Percentiles rank a stretch among this genome's conserved stretches.
These are phyloP conservation scores for Punica granatum DNA, from an alignment of 345 rosid genomes.

Conservation along the genomic window DNA sequence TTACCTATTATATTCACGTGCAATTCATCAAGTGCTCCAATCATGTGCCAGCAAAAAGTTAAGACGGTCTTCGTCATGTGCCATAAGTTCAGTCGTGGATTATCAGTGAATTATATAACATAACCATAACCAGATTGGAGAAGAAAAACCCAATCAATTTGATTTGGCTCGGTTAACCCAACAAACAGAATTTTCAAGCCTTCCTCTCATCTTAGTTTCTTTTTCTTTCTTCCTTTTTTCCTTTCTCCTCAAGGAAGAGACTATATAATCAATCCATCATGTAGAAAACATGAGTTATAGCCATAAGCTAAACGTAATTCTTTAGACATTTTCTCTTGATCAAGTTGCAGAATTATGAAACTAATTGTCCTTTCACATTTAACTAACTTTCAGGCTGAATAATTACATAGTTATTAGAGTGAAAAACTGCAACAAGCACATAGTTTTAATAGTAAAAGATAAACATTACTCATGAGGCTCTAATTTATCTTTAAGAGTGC, in stretches of 20 bases:
- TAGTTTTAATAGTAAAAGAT: background rate
- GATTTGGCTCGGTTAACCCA: too few species aligned
- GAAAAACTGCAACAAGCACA: background rate
- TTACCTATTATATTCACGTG: background rate
- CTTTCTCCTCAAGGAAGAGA: too few species aligned
- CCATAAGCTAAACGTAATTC: background rate
- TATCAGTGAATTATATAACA: background rate
- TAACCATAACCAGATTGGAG: background rate
- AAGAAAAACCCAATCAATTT: background rate
- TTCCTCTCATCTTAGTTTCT: background rate
- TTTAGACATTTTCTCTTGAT: background rate
- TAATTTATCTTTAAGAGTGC: background rate
- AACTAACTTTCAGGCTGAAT: background rate
- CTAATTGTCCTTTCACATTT: background rate
- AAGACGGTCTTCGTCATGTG: too few species aligned
- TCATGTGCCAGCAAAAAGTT: too few species aligned
- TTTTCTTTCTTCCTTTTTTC: too few species aligned
- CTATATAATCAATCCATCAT: background rate
- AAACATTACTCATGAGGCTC: background rate
- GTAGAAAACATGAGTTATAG: background rate
- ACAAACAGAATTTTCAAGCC: too few species aligned
- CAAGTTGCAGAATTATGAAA: background rate
- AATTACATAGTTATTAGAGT: background rate
- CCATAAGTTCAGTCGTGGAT: background rate
- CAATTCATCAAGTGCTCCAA: too few species aligned